Base-by-base conservation (phyloP, 2,329 filamentous ascomycete genomes). In the Magnaporthiopsis rhizophila region DNA sequence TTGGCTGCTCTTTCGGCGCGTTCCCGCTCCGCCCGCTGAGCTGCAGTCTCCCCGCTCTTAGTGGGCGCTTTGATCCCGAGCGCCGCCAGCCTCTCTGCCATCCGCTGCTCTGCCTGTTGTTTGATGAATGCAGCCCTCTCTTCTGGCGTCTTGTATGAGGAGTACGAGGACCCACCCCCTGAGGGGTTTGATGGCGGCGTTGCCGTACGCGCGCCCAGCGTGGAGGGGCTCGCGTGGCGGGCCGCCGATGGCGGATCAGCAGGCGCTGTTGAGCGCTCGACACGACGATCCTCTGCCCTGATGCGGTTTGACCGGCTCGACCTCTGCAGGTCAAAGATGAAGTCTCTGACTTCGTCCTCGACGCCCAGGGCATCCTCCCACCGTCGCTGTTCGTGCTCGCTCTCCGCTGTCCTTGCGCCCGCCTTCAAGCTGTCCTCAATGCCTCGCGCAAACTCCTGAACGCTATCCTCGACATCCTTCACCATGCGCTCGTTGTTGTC, bases 401-500 rank as follows among this genome's bases (percentile, higher is more conserved):
- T 91, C 3, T 88, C 86, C 56, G 87, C 88, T 70, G 88, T 90
- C 67, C 89, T 86, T 58, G 82, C 85, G 58, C 89, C 90, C 65
- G 96, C 91, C 73, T 95, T 95, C 32, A 99, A 84, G 71, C 81
- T 92, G 69, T 95, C 89, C 73, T 98, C 93, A 62, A 99, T 86
- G 67, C 91, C 87, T 59, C 84, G 87, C 62, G 91, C 86, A 73
- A 97, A 97, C 64, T 96, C 93, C 34, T 88, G 88, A 59, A 98
- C 93, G 71, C 93, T 97, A 58, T 98, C 95, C 74, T 99, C 95
- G 1, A 99, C 94, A 76, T 99, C 95, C 64, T 87, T 88, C 30
- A 97, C 94, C 94, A 99, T 97, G 65, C 90, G 87, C 76, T 99
- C 95, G 70, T 98, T 97, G 70, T 91, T 91, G 74, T 98, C 94